These are phyloP conservation scores for Helianthus tuberosus DNA, from an alignment of 129 eudicot species.

Conservation along the genomic window DNA sequence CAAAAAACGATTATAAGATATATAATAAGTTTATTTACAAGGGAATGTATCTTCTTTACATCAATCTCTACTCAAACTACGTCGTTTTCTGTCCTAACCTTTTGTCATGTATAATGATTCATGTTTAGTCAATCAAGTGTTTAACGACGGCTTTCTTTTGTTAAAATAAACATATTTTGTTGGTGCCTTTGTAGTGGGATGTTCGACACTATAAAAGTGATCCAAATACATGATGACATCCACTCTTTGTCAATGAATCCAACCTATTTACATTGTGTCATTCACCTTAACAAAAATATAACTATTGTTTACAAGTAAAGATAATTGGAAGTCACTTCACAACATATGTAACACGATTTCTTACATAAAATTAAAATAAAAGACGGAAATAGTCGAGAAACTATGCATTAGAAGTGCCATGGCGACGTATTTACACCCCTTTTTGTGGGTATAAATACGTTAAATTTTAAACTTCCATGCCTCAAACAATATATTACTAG, in stretches of 20 bases:
- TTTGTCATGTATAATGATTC: background rate
- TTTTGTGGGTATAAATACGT: no score
- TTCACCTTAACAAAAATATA: background rate
- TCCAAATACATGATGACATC: background rate
- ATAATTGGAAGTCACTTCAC: no score
- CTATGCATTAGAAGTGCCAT: no score
- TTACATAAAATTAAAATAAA: no score
- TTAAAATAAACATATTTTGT: no score
- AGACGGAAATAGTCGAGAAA: no score
- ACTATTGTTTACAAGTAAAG: no score
- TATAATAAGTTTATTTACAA: background rate
- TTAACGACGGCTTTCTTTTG: no score
- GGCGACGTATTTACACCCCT: no score
- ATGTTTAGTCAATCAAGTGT: background rate
- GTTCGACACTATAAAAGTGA: background rate
- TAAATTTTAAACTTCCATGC: no score
- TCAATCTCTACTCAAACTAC: background rate
- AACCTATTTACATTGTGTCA: background rate
- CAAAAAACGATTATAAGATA: background rate
- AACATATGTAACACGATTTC: no score
- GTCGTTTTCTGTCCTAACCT: conserved; percentile 1
- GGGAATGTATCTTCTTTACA: background rate
- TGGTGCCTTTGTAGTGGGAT: background rate
- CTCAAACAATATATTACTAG: no score
- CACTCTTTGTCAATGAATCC: background rate